Conservation (phyloP, 2,329 filamentous ascomycete species). For the Chrysosphaeria jannelii region DNA sequence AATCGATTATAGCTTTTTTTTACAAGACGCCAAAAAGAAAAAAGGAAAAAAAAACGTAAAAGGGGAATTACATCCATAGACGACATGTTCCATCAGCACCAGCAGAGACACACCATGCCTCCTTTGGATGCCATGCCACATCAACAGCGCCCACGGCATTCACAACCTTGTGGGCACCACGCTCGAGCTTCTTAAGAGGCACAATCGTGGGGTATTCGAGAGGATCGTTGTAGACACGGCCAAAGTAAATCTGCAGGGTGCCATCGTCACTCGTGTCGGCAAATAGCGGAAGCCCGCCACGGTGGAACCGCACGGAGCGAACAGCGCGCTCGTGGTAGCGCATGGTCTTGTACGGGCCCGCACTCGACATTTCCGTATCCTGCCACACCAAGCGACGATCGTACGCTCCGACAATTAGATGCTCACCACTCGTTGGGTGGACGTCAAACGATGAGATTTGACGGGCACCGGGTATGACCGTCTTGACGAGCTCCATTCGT, state of each 20-base stretch:
- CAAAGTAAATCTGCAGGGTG: constrained; percentile 84
- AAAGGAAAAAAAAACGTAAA: constrained; percentile 1
- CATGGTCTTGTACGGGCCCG: constrained; percentile 73
- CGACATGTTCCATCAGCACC: constrained; percentile 82
- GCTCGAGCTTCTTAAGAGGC: constrained; percentile 65
- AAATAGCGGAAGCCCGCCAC: constrained; percentile 49
- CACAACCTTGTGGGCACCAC: constrained; percentile 49
- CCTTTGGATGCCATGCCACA: constrained; percentile 79
- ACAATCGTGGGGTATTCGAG: constrained; percentile 95
- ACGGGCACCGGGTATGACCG: constrained; percentile 71
- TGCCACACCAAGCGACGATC: constrained; percentile 89
- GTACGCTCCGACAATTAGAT: constrained; percentile 81
- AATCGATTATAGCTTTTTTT: too few relatives aligned
- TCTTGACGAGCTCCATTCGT: constrained; percentile 72
- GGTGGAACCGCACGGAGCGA: constrained; percentile 65
- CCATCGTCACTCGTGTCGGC: constrained; percentile 90
- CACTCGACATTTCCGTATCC: constrained; percentile 68
- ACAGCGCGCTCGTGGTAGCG: constrained; percentile 86
- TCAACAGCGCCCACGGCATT: constrained; percentile 74
- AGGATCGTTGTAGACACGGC: constrained; percentile 75
- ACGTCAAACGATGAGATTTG: constrained; percentile 87
- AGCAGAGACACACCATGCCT: constrained; percentile 84
- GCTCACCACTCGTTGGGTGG: constrained; percentile 61
- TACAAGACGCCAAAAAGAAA: not conserved
- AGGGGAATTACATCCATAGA: constrained; percentile 39